Evolutionary conservation across 805 yeast species (phyloP).

Genomic region (Starmerella geochares): DNA sequence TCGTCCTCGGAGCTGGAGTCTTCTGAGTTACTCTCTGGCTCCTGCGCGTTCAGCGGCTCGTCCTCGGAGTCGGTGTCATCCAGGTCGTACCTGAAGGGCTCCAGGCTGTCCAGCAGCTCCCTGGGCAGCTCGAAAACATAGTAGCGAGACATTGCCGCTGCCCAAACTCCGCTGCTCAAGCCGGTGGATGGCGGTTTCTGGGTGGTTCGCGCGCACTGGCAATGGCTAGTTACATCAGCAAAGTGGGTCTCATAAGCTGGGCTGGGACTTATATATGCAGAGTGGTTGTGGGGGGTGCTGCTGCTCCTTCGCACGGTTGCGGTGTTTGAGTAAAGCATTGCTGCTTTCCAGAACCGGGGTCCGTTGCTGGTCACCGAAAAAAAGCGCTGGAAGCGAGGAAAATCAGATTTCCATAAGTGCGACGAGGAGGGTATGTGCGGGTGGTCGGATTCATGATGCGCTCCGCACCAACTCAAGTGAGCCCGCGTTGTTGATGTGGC

Average conservation of each 20-base stretch:
- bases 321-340: not conserved
- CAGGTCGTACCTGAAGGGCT: conserved; percentile 26
- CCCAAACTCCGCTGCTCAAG: not conserved
- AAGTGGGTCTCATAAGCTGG: not conserved
- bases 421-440: too few species aligned
- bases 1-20: conserved; percentile 29
- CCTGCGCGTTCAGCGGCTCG: not conserved
- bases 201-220: not conserved
- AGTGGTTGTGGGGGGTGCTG: too few species aligned
- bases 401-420: too few species aligned
- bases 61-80: conserved; percentile 9
- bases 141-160: conserved; percentile 9
- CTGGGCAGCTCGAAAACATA: conserved; percentile 23
- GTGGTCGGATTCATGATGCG: too few species aligned
- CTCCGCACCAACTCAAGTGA: too few species aligned
- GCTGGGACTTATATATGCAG: too few species aligned
- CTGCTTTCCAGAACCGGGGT: too few species aligned
- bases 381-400: too few species aligned
- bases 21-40: conserved; percentile 1
- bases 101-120: conserved; percentile 24
- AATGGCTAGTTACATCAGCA: not conserved
- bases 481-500: too few species aligned
- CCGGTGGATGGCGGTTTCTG: not conserved
- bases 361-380: too few species aligned
- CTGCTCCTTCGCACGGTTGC: not conserved